A percentile compares a stretch with the other conserved stretches of the same genome.
phyloP scores from a whole-genome alignment of 2,329 filamentous ascomycete species.

The Colletotrichum orbiculare region DNA sequence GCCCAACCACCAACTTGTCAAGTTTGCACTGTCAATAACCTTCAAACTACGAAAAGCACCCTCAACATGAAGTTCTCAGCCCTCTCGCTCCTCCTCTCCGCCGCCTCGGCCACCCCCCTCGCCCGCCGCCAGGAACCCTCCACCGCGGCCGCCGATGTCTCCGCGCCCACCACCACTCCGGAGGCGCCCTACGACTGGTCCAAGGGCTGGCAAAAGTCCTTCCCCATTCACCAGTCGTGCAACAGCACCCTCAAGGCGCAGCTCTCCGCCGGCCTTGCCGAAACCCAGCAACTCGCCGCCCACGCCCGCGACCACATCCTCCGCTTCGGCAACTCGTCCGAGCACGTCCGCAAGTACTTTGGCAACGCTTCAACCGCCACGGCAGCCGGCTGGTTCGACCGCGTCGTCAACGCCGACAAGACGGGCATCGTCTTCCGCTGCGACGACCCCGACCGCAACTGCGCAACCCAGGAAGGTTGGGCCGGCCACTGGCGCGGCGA shows the following conservation, averaged over 20 bases:
- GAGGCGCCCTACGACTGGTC: constrained; percentile 46
- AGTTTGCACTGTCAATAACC: background rate
- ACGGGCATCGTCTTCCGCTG: constrained; percentile 71
- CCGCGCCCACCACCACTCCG: constrained; percentile 37
- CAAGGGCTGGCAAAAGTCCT: constrained; percentile 47
- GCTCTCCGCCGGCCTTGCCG: constrained; percentile 66
- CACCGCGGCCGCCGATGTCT: constrained; percentile 39
- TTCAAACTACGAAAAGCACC: too few relatives aligned
- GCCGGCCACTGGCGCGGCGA: constrained; percentile 75
- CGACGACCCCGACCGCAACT: constrained; percentile 76
- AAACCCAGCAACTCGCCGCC: constrained; percentile 66
- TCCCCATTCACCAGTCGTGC: constrained; percentile 72
- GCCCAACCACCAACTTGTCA: background rate
- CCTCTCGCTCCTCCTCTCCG: constrained; percentile 41
- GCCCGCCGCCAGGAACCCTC: constrained; percentile 37
- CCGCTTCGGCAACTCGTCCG: constrained; percentile 65
- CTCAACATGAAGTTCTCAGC: constrained; percentile 1
- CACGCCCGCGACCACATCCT: constrained; percentile 73
- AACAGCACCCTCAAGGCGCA: constrained; percentile 70
- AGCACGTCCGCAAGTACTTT: constrained; percentile 75
- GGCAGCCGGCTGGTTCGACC: constrained; percentile 71
- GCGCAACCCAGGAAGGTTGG: constrained; percentile 63
- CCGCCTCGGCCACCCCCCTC: constrained; percentile 43
- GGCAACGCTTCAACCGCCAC: constrained; percentile 67
- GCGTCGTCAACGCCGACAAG: constrained; percentile 68